Evolutionary conservation across 1,284 basidiomycete genomes (phyloP), one percentile per base, ranked within the genome.

Genomic region (Trametes hirsuta): DNA sequence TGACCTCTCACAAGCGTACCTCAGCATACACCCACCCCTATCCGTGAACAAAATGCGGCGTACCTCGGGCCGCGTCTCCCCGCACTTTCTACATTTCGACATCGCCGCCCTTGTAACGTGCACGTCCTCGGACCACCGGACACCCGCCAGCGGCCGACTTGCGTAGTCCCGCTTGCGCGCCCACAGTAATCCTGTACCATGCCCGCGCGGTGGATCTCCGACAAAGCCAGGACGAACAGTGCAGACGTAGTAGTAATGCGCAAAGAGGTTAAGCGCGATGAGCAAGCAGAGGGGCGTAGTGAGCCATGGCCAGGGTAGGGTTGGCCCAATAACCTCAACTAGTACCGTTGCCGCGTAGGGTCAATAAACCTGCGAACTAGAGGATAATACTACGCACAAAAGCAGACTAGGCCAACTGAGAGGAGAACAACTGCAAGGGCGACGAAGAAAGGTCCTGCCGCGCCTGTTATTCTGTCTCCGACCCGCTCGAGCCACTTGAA

Each of bases 401-500:
- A 98, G 62, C 85, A 88, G 62, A 94, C 67, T 0, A 85, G 80
- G 24, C 93, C 94, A 0, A 81, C 71, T 3, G 79, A 74, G 40
- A 96, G 86, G 45, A 98, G 81, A 6, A 86, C 66, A 64, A 89
- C 79, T 14, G 94, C 95, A 24, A 95, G 77, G 0, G 76, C 82
- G 52, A 98, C 85, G 74, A 98, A 98, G 68, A 91, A 84, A 0
- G 95, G 95, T 0, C 97, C 96, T 14, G 94, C 95, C 52, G 90
- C 88, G 59, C 95, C 94, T 0, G 94, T 97, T 42, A 97, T 66
- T 69, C 83, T 81, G 74, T 97, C 94, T 4, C 86, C 94, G 47
- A 79, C 76, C 47, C 85, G 77, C 76, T 98, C 95, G 34, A 97
- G 75, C 22, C 81, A 78, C 72, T 87, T 92, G 79, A 96, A 97